Percentiles rank a stretch among this genome's conserved stretches.
Conservation (phyloP, 1,139 yeast species). For the Lodderomyces beijingensis region DNA sequence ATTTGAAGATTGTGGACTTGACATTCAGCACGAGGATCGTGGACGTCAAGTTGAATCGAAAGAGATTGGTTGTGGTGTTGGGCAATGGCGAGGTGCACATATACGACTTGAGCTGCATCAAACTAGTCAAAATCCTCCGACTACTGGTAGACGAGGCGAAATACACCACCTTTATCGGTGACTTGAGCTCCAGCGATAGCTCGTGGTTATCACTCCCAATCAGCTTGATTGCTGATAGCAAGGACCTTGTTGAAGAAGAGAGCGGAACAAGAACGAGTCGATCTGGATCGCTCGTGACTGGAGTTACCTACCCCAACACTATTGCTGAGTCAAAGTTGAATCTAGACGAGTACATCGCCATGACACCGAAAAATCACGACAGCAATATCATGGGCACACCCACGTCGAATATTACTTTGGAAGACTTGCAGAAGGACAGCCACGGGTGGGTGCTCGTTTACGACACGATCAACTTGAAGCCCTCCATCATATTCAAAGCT, state of each 20-base stretch:
- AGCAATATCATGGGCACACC: neutral
- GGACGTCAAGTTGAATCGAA: constrained; percentile 62
- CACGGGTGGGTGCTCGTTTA: constrained; percentile 50
- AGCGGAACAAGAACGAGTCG: neutral
- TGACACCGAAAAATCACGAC: constrained; percentile 3
- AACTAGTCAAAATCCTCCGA: constrained; percentile 61
- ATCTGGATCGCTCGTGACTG: neutral
- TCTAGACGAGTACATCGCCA: constrained; percentile 2
- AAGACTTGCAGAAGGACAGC: constrained; percentile 23
- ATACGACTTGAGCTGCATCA: constrained; percentile 71
- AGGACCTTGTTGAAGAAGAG: neutral
- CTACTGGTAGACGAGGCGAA: constrained; percentile 23
- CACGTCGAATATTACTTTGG: constrained; percentile 18
- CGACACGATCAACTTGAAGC: constrained; percentile 55
- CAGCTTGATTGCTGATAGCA: constrained; percentile 10
- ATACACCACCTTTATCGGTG: constrained; percentile 34
- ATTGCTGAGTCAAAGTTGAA: neutral
- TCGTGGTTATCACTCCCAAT: constrained; percentile 44
- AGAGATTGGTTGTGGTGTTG: constrained; percentile 57
- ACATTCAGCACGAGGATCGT: constrained; percentile 61
- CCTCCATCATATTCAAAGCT: constrained; percentile 55
- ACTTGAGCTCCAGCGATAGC: constrained; percentile 45
- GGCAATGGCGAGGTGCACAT: constrained; percentile 61
- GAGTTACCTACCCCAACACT: neutral
- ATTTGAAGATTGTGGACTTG: constrained; percentile 64